These are phyloP conservation scores for Aspergillus sp. DNA, from an alignment of 2,329 filamentous ascomycete species.

Conservation along the genomic window DNA sequence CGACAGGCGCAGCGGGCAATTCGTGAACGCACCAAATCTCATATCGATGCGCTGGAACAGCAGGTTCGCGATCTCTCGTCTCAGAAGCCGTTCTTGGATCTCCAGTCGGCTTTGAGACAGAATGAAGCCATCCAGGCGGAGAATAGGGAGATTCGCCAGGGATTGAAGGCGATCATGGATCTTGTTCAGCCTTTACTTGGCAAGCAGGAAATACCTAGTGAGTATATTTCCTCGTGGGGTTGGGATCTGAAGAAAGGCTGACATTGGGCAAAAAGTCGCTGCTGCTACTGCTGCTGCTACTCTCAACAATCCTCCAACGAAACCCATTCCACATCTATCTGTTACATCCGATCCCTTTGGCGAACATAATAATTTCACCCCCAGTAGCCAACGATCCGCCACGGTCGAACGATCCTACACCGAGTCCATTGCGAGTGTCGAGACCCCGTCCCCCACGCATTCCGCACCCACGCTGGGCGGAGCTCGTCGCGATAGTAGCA, in stretches of 20 bases:
- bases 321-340: conserved; percentile 11
- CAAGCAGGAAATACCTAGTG: conserved; percentile 26
- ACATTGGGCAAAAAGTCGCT: too few relatives aligned
- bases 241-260: too few relatives aligned
- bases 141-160: conserved; percentile 70
- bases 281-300: conserved; percentile 8
- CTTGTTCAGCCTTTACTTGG: conserved; percentile 43
- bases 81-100: conserved; percentile 77
- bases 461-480: conserved; percentile 18
- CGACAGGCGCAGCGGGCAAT: conserved; percentile 83
- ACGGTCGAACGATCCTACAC: conserved; percentile 22
- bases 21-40: conserved; percentile 72
- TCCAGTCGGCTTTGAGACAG: conserved; percentile 69
- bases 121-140: conserved; percentile 75
- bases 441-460: conserved; percentile 25
- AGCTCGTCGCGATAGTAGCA: conserved; percentile 19
- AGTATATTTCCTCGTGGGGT: not conserved
- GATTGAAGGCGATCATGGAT: conserved; percentile 61
- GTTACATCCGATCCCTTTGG: conserved; percentile 19
- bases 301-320: conserved; percentile 9
- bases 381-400: conserved; percentile 11
- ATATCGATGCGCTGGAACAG: conserved; percentile 70
- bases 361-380: conserved; percentile 19
- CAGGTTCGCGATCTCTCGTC: conserved; percentile 71
- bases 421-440: conserved; percentile 23